These are phyloP conservation scores for Trichoderma sp. DNA, from an alignment of 2,329 filamentous ascomycete genomes.

Conservation along the genomic window DNA sequence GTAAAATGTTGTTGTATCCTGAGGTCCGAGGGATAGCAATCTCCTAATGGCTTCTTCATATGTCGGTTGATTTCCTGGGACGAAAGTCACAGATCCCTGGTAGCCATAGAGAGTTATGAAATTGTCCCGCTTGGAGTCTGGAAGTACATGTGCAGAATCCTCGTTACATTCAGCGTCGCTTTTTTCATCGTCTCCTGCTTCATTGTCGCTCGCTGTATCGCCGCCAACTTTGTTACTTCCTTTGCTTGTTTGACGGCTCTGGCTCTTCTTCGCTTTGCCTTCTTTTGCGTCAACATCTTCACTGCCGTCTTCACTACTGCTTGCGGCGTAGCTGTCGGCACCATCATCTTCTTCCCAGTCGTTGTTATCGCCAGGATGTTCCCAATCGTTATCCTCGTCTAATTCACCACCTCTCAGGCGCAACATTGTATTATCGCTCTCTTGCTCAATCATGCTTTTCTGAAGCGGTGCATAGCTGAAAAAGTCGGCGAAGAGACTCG, in stretches of 20 bases:
- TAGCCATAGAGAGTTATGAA: slow-evolving; percentile 31
- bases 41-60: slow-evolving; percentile 31
- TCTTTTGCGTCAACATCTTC: neutral
- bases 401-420: slow-evolving; percentile 18
- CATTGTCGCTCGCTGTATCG: neutral
- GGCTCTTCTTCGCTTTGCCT: neutral
- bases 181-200: neutral
- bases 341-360: neutral
- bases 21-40: slow-evolving; percentile 31
- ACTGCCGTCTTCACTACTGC: neutral
- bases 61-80: slow-evolving; percentile 28
- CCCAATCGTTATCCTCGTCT: neutral
- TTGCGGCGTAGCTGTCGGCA: neutral
- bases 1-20: neutral
- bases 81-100: slow-evolving; percentile 38
- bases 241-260: neutral
- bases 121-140: neutral
- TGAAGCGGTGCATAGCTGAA: neutral
- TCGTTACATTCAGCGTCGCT: neutral
- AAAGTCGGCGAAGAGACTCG: neutral
- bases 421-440: neutral
- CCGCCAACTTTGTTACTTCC: neutral
- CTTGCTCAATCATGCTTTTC: no score
- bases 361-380: neutral
- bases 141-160: neutral